These are phyloP conservation scores for Colletotrichum lupini DNA, from an alignment of 2,329 filamentous ascomycete genomes.

Conservation along the genomic window DNA sequence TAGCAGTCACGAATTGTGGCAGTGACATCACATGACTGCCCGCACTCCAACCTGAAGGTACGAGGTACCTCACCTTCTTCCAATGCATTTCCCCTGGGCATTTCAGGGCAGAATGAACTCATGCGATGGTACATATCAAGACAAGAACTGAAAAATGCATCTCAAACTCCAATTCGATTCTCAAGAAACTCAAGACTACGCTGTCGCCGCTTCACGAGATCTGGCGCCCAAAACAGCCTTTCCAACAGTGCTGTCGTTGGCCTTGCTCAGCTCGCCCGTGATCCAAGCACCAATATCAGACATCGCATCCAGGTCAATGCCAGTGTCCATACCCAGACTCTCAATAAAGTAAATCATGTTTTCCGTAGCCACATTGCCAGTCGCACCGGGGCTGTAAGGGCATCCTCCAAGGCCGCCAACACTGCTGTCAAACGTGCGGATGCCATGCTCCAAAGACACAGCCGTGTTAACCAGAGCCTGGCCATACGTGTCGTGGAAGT, in stretches of 20 bases:
- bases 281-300: conserved; percentile 80
- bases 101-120: no score
- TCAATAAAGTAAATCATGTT: conserved; percentile 84
- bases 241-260: conserved; percentile 75
- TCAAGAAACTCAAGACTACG: not conserved
- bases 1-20: conserved; percentile 18
- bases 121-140: not conserved
- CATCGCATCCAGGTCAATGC: conserved; percentile 75
- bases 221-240: conserved; percentile 69
- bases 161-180: not conserved
- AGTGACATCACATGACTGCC: conserved; percentile 54
- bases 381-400: conserved; percentile 86
- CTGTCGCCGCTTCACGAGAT: conserved; percentile 35
- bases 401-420: conserved; percentile 87
- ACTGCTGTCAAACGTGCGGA: conserved; percentile 82
- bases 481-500: conserved; percentile 91
- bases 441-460: conserved; percentile 80
- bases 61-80: not conserved
- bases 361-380: conserved; percentile 87
- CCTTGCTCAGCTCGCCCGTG: conserved; percentile 68
- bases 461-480: conserved; percentile 86
- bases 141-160: not conserved
- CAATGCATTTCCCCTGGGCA: no score
- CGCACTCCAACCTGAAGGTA: not conserved
- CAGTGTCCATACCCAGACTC: conserved; percentile 79